phyloP scores from a whole-genome alignment of 2,329 filamentous ascomycete genomes.

The Helotiales sp. region DNA sequence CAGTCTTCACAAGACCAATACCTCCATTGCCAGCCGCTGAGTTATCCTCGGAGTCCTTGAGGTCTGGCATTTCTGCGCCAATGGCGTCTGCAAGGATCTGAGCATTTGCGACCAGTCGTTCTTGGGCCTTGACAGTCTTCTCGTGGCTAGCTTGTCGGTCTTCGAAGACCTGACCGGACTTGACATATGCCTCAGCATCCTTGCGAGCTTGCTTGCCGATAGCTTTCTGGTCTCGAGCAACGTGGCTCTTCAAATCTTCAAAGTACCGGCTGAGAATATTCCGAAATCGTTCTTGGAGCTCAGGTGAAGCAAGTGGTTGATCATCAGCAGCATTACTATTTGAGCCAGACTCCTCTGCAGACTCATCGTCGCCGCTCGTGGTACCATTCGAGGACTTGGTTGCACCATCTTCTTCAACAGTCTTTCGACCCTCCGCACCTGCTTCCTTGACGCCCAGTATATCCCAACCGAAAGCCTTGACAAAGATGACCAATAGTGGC shows the following conservation, averaged over 20 bases:
- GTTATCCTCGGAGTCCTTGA: constrained; percentile 78
- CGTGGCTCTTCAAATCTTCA: constrained; percentile 86
- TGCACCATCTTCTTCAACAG: constrained; percentile 76
- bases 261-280: constrained; percentile 87
- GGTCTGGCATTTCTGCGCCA: constrained; percentile 88
- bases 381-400: constrained; percentile 46
- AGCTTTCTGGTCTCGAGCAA: constrained; percentile 88
- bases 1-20: constrained; percentile 91
- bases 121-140: constrained; percentile 87
- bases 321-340: constrained; percentile 56
- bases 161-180: constrained; percentile 97
- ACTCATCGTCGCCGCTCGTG: constrained; percentile 50
- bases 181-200: constrained; percentile 97
- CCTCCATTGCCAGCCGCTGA: constrained; percentile 67
- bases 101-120: constrained; percentile 85
- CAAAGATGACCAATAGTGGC: constrained; percentile 89
- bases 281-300: constrained; percentile 81
- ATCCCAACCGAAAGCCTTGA: constrained; percentile 96
- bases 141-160: constrained; percentile 96
- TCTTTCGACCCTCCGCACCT: constrained; percentile 77
- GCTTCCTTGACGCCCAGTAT: constrained; percentile 76
- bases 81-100: constrained; percentile 88
- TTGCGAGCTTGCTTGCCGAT: constrained; percentile 84
- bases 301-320: constrained; percentile 70
- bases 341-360: constrained; percentile 47